Percentiles rank a stretch among this genome's conserved stretches.
phyloP scores from a whole-genome alignment of 257 asterid genomes.

The Linderniella brevidens region DNA sequence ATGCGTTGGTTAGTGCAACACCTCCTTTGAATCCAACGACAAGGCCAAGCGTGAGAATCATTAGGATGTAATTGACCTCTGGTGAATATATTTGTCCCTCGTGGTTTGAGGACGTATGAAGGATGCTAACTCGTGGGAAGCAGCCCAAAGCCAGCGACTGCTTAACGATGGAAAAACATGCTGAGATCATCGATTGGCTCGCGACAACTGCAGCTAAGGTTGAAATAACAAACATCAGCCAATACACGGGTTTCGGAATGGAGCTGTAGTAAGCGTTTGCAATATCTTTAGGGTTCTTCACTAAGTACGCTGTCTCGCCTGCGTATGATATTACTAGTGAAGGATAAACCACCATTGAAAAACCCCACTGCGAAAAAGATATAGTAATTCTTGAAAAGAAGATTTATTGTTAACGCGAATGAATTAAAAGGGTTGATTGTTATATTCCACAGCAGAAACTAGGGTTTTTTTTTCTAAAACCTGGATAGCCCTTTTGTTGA shows the following conservation, averaged over 20 bases:
- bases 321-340: constrained; percentile 43
- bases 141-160: constrained; percentile 53
- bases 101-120: constrained; percentile 49
- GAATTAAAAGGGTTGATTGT: no score
- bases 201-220: constrained; percentile 36
- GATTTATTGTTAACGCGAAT: no score
- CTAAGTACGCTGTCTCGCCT: constrained; percentile 52
- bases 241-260: constrained; percentile 34
- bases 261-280: constrained; percentile 49
- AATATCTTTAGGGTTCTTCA: constrained; percentile 38
- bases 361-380: constrained; percentile 36
- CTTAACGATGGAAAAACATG: constrained; percentile 48
- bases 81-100: constrained; percentile 70
- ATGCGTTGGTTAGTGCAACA: constrained; percentile 45
- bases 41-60: constrained; percentile 30
- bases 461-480: constrained; percentile 8
- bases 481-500: constrained; percentile 58
- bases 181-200: constrained; percentile 74
- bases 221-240: constrained; percentile 69
- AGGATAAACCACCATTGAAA: constrained; percentile 52
- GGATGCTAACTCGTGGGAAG: constrained; percentile 50
- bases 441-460: no score
- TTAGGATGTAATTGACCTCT: constrained; percentile 34
- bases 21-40: constrained; percentile 39
- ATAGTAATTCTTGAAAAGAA: no score